Base-by-base conservation (phyloP, 2,329 filamentous ascomycete species). In the Calonectria hongkongensis region DNA sequence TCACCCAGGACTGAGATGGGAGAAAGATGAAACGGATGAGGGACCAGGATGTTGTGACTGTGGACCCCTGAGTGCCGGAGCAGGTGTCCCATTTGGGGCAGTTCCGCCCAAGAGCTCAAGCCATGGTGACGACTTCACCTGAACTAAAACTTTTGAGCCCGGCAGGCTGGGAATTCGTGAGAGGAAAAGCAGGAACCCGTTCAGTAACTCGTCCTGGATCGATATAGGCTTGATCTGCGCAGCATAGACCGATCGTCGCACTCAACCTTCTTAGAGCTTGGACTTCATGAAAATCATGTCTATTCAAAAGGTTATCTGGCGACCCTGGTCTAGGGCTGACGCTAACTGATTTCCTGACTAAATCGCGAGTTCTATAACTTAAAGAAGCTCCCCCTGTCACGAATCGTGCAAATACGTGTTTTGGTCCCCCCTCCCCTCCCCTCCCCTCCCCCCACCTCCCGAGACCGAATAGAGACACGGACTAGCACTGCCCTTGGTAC, bases 21-120 rank as follows among this genome's bases (percentile, higher is more conserved):
- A 48, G 54, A 73, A 51, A 50, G 66, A 47, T 73, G 64, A 70
- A 72, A 73, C 71, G 71, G 25, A 66, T 21, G 48, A 45, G 62
- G 41, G 62, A 36, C 30, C 64, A 45, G 64, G 45, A 41, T 41
- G 45, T 36, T 39, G 27, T 50, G 60, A 66, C 36, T 63, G 25
- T 58, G 56, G 69, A 68, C 9, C 45, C 66, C 66, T 45, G 41
- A 28, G 41, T 21, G 25, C 43, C 69, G 69, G 69, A 67, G 41
- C 47, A 39, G 21, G 50, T 30, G 28, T 51, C 70, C 50, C 21
- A 56, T 65, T 65, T 43, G 25, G 66, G 66, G 36, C 25, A 10
- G 39, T 45, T 8, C 33, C 70, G 27, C 28, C 70, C 27, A 54
- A 69, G 30, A 54, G 47, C 45, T 45, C 39, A 33, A 51, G 58